These are phyloP conservation scores for Apiospora aurea DNA, from an alignment of 2,329 filamentous ascomycete species.

Conservation along the genomic window DNA sequence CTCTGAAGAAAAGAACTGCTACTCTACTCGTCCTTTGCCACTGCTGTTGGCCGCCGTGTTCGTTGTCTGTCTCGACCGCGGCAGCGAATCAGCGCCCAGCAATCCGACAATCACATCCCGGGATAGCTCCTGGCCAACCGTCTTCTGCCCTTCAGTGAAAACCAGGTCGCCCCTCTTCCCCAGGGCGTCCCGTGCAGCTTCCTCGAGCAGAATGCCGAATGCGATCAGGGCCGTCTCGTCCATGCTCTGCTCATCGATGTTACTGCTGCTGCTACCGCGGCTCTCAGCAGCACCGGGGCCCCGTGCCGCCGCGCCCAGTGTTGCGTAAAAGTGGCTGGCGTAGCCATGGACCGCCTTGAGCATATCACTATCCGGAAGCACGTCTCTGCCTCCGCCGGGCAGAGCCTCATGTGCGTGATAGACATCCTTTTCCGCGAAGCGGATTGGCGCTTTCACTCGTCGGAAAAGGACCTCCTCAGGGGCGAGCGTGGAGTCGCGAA, in stretches of 20 bases:
- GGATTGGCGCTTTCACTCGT: constrained; percentile 66
- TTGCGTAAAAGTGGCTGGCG: constrained; percentile 69
- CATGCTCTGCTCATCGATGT: constrained; percentile 71
- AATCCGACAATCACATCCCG: constrained; percentile 35
- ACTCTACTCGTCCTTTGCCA: constrained; percentile 5
- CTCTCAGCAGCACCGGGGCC: constrained; percentile 23
- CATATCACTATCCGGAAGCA: constrained; percentile 73
- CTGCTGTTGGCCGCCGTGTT: constrained; percentile 19
- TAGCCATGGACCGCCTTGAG: constrained; percentile 75
- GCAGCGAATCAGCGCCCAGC: constrained; percentile 28
- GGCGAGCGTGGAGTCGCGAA: constrained; percentile 52
- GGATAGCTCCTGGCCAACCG: constrained; percentile 28
- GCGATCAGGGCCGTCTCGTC: constrained; percentile 81
- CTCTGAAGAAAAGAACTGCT: constrained; percentile 3
- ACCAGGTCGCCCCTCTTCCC: constrained; percentile 73
- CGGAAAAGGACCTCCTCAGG: constrained; percentile 78
- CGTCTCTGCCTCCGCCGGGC: constrained; percentile 50
- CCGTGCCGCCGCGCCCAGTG: constrained; percentile 38
- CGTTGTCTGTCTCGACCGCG: constrained; percentile 2
- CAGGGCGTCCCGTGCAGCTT: constrained; percentile 66
- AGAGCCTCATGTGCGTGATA: constrained; percentile 71
- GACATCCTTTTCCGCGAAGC: constrained; percentile 74
- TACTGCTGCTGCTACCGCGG: constrained; percentile 49
- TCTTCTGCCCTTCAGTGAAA: constrained; percentile 66
- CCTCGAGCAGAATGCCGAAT: constrained; percentile 77